These are phyloP conservation scores for Pythium guiyangense DNA, from an alignment of 352 stramenopile species.

Conservation along the genomic window DNA sequence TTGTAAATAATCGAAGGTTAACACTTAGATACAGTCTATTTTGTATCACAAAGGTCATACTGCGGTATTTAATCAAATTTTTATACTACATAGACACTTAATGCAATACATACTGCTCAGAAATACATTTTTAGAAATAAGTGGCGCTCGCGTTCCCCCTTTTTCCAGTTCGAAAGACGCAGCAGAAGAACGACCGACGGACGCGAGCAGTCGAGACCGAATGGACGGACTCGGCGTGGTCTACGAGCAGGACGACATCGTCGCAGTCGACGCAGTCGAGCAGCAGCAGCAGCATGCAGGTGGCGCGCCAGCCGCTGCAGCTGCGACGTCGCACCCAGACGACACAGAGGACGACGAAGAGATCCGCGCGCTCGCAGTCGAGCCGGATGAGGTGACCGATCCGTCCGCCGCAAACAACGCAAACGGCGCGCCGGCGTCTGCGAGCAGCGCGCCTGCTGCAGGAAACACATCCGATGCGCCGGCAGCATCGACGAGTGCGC, in stretches of 20 bases:
- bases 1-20: no score
- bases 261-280: conserved; percentile 19
- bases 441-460: not conserved
- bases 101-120: no score
- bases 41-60: no score
- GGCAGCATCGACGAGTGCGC: conserved; percentile 14
- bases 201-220: not conserved
- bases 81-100: no score
- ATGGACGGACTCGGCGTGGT: conserved; percentile 76
- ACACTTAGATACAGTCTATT: no score
- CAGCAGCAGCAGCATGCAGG: conserved; percentile 12
- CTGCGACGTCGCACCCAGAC: not conserved
- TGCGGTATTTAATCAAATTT: no score
- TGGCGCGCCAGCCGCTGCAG: conserved; percentile 3
- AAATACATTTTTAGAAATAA: no score
- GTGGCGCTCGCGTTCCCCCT: no score
- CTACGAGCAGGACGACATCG: conserved; percentile 69
- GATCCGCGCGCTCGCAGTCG: conserved; percentile 50
- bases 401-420: conserved; percentile 5
- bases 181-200: no score
- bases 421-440: conserved; percentile 6
- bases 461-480: conserved; percentile 5
- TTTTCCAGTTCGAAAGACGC: no score
- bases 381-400: conserved; percentile 43
- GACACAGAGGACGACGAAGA: conserved; percentile 64